Base-by-base conservation (phyloP, 257 asterid species). In the Solanum acaule region DNA sequence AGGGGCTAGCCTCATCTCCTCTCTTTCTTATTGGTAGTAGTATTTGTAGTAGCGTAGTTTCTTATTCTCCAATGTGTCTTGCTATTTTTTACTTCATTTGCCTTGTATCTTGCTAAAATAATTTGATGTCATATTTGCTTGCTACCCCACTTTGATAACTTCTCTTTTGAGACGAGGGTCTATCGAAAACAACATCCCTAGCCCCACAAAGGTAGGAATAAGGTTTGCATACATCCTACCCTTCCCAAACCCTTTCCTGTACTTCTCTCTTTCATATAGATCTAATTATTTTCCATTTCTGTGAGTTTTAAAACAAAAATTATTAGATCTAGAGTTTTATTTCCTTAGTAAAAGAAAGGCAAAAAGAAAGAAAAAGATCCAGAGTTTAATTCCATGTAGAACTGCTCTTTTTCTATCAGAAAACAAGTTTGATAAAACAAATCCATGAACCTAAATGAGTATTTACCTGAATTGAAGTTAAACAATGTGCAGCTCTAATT, bases 401-500 rank as follows among this genome's bases (percentile, higher is more conserved):
- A 49, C 59, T 82, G 42, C 40, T 79, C 42, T 31, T 82, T 31
- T 34, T 49, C 86, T 31, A 81, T 37, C 44, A 29, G 70, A 31
- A 72, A 67, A n/a, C 65, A 49, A 16, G 76, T 33, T 83, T 76
- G 38, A 37, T 67, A 42, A 15, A 67, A 71, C 82, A 40, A 61
- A 85, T 25, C 29, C 70, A 85, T 65, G 70, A 71, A 70, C 84
- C 33, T 83, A 87, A 89, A 18, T 88, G 88, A 82, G 29, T 85
- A 90, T 93, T 86, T 90, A 96, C 99, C 98, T 97, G 99, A 91
- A 97, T 96, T 37, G 99, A 96, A 85, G 99, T 97, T 92, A 97
- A 94, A 91, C 99, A 97, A 93, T 97, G 99, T 89, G 99, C 99
- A 85, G 99, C 99, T 94, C 98, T 96, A 88, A 97, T 94, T 11